Base-by-base conservation (phyloP, 2,329 filamentous ascomycete genomes). In the Thielaviopsis musarum region DNA sequence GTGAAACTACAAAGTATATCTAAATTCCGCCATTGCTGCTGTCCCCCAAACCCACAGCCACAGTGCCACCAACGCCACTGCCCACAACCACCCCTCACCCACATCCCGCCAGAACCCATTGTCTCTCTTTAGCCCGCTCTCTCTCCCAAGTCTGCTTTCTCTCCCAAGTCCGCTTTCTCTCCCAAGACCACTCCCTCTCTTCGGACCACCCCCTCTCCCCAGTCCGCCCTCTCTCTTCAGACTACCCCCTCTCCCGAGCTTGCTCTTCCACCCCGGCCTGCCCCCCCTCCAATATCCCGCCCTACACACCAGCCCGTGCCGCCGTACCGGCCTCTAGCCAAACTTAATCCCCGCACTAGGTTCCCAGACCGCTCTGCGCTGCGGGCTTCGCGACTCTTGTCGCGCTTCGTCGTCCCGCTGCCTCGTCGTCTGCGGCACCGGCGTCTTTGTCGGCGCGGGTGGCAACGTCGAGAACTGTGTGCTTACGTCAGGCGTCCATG, bases 401-500 rank as follows among this genome's bases (percentile, higher is more conserved):
- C 65, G 67, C 48, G 65, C 67, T 48, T 65, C 63, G 58, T 65
- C 65, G 48, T 48, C 68, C 63, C 21, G 64, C 56, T 56, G 26
- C 24, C 17, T 52, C 38, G 65, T 62, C 58, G 64, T 34, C 30
- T 34, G 66, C 2, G 60, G 54, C 12, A 58, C 60, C 12, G 58
- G 60, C 19, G 65, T 54, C 12, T 67, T 65, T 63, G 64, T 63
- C 15, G 71, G 66, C n/a, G 55, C 51, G 17, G 72, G 63, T 3
- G 73, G 60, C 24, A 61, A 45, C 30, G 38, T 77, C 0, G 80
- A 81, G 69, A 95, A 95, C 60, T 83, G 84, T 66, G 95, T 93
- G 0, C 85, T 87, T 76, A 88, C 84, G 1, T 85, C 83, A 0
- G 89, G 88, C 59, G 81, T 84, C 90, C 90, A 95, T 69, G 30